Evolutionary conservation across 768 basidiomycete species (phyloP).

Genomic region (Leccinum ochraceum): DNA sequence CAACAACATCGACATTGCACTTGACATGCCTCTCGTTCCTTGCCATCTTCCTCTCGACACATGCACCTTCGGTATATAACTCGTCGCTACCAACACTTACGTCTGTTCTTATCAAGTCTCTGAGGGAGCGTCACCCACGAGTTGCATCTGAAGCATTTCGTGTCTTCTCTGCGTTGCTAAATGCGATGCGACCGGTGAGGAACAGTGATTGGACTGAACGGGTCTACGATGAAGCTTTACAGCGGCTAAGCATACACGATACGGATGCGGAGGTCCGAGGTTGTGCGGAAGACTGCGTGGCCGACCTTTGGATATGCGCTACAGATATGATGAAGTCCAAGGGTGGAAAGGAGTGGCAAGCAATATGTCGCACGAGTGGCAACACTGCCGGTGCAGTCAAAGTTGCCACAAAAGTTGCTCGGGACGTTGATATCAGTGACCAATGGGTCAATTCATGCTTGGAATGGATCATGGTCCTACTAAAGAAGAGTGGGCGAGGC

Average conservation of each 20-base stretch:
- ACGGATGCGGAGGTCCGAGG: slow-evolving; percentile 91
- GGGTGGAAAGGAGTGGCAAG: slow-evolving; percentile 78
- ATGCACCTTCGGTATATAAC: slow-evolving; percentile 56
- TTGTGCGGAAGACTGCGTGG: slow-evolving; percentile 80
- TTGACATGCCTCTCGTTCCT: slow-evolving; percentile 86
- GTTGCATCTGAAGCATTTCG: slow-evolving; percentile 87
- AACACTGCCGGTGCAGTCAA: slow-evolving; percentile 75
- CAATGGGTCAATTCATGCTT: slow-evolving; percentile 82
- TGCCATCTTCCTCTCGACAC: slow-evolving; percentile 74
- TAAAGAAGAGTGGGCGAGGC: slow-evolving; percentile 76
- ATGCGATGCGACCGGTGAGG: slow-evolving; percentile 69
- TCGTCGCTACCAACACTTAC: slow-evolving; percentile 66
- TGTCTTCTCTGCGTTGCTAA: slow-evolving; percentile 81
- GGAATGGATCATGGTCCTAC: slow-evolving; percentile 70
- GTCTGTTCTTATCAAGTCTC: slow-evolving; percentile 70
- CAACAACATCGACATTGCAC: slow-evolving; percentile 80
- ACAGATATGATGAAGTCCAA: slow-evolving; percentile 67
- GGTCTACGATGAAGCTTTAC: slow-evolving; percentile 74
- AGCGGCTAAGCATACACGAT: slow-evolving; percentile 71
- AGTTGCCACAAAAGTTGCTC: slow-evolving; percentile 84
- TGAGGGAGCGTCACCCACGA: slow-evolving; percentile 84
- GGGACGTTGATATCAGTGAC: slow-evolving; percentile 65
- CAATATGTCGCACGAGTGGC: slow-evolving; percentile 68
- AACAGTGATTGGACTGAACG: slow-evolving; percentile 64
- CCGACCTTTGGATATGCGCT: slow-evolving; percentile 86